Percentiles rank a stretch among this genome's conserved stretches.
These are phyloP conservation scores for Trichocladium antarcticum DNA, from an alignment of 495 filamentous ascomycete species.

Conservation along the genomic window DNA sequence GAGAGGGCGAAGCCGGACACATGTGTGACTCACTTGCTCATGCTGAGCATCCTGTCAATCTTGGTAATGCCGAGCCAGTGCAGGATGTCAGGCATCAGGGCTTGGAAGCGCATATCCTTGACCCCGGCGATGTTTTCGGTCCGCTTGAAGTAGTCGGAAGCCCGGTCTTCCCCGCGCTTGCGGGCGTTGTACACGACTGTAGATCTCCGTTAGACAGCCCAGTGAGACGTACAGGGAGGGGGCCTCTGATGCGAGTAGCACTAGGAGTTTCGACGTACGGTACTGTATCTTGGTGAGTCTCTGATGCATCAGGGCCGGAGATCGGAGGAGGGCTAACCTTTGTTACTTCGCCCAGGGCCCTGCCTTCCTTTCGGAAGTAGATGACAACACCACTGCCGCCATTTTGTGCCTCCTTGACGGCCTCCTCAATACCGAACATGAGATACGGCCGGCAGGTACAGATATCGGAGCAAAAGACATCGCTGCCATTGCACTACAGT, in stretches of 20 bases:
- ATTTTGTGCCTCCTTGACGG: slow-evolving; percentile 89
- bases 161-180: slow-evolving; percentile 71
- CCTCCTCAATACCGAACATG: slow-evolving; percentile 93
- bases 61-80: slow-evolving; percentile 98
- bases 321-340: slow-evolving; percentile 44
- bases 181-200: slow-evolving; percentile 89
- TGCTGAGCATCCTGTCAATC: slow-evolving; percentile 96
- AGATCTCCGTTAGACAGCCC: slow-evolving; percentile 24
- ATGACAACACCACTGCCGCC: slow-evolving; percentile 94
- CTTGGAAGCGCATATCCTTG: slow-evolving; percentile 97
- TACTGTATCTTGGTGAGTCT: slow-evolving; percentile 31
- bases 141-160: slow-evolving; percentile 93
- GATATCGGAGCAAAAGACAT: slow-evolving; percentile 98
- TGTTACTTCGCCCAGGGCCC: slow-evolving; percentile 92
- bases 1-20: not conserved
- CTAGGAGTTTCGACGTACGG: slow-evolving; percentile 27
- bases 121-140: slow-evolving; percentile 97
- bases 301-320: not conserved
- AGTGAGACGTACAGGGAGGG: slow-evolving; percentile 4
- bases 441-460: slow-evolving; percentile 96
- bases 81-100: slow-evolving; percentile 96
- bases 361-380: slow-evolving; percentile 97
- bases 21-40: slow-evolving; percentile 67
- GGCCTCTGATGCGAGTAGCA: not conserved
- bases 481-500: slow-evolving; percentile 73